These are phyloP conservation scores for Botrytis byssoidea DNA, from an alignment of 2,329 filamentous ascomycete species.

Conservation along the genomic window DNA sequence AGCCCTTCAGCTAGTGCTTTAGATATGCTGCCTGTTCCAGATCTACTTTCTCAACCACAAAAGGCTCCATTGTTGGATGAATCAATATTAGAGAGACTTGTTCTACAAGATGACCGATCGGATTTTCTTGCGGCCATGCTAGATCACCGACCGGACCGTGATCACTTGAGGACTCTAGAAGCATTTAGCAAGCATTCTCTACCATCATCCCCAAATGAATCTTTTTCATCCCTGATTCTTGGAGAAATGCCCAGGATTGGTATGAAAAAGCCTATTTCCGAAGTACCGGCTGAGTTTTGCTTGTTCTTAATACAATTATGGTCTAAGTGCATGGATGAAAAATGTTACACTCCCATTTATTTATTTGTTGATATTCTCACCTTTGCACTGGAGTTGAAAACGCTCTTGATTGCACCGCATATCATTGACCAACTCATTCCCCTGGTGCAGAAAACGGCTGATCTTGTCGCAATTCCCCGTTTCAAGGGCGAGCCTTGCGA, in stretches of 20 bases:
- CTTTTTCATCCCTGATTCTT: constrained; percentile 66
- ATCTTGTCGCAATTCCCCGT: constrained; percentile 49
- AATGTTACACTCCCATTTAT: constrained; percentile 59
- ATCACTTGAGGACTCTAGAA: constrained; percentile 64
- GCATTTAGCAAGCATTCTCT: constrained; percentile 62
- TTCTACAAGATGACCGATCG: constrained; percentile 44
- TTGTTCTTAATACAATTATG: constrained; percentile 65
- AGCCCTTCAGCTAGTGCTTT: constrained; percentile 62
- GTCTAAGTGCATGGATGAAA: constrained; percentile 64
- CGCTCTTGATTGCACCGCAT: constrained; percentile 55
- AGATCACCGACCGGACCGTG: constrained; percentile 41
- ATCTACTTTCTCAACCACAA: constrained; percentile 9
- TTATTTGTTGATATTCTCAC: constrained; percentile 63
- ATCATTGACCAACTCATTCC: constrained; percentile 58
- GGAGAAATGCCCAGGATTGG: constrained; percentile 62
- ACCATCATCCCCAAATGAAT: constrained; percentile 60
- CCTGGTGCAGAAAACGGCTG: constrained; percentile 56
- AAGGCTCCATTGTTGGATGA: constrained; percentile 34
- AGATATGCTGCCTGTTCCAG: constrained; percentile 32
- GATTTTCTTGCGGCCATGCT: constrained; percentile 40
- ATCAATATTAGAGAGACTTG: constrained; percentile 41
- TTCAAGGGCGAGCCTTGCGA: constrained; percentile 45
- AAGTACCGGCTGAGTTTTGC: constrained; percentile 60
- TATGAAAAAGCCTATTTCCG: constrained; percentile 49
- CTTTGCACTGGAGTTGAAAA: constrained; percentile 62